Conservation (phyloP, 176 grass and related monocot genomes). For the Eleusine coracana region DNA sequence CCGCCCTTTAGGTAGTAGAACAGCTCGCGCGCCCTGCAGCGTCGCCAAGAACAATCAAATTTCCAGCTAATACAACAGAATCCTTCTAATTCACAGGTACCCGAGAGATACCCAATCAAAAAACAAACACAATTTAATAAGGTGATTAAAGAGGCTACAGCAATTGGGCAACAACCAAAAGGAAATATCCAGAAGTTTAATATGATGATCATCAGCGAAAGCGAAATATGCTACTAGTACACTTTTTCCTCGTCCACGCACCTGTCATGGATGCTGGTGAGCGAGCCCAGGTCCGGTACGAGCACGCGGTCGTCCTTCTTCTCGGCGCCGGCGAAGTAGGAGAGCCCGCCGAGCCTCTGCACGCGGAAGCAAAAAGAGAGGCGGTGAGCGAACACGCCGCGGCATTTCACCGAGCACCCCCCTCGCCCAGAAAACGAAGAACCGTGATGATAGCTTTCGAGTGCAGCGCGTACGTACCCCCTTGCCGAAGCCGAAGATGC, state of each 20-base stretch:
- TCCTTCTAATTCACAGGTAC: background rate
- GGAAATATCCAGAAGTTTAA: constrained; percentile 4
- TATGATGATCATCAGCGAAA: constrained; percentile 1
- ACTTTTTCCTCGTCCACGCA: constrained; percentile 19
- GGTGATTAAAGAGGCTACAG: constrained; percentile 17
- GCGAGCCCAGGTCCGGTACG: constrained; percentile 96
- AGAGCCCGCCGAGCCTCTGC: constrained; percentile 88
- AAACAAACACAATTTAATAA: constrained; percentile 25
- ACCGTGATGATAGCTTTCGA: no score
- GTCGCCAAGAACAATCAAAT: constrained; percentile 9
- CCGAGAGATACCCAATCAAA: background rate
- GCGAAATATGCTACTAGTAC: background rate
- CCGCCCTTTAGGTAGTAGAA: constrained; percentile 99
- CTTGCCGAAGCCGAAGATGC: constrained; percentile 97
- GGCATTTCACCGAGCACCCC: constrained; percentile 42
- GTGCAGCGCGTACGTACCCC: constrained; percentile 51
- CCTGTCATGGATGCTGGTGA: constrained; percentile 98
- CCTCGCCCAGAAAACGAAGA: background rate
- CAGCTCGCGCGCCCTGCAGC: constrained; percentile 82
- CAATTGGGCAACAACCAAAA: constrained; percentile 1
- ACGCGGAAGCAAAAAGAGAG: background rate
- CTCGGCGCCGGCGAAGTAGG: constrained; percentile 98
- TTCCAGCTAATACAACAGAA: background rate
- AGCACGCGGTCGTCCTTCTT: constrained; percentile 97
- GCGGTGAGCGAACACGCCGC: background rate